Evolutionary conservation across 2,329 filamentous ascomycete genomes (phyloP).

Genomic region (Chrysoporthe cubensis): DNA sequence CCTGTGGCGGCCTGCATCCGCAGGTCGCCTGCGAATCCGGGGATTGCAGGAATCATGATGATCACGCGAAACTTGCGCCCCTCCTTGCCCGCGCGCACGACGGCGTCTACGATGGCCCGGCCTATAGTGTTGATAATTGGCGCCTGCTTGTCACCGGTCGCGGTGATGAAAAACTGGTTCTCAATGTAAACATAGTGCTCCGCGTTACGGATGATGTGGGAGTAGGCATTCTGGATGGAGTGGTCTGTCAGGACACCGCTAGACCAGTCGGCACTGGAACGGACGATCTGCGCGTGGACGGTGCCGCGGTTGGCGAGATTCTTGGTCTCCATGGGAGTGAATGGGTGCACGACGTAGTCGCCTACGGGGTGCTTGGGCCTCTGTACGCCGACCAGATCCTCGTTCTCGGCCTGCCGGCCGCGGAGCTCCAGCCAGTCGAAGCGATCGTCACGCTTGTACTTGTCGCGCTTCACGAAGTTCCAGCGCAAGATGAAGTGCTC

Average conservation of each 20-base stretch:
- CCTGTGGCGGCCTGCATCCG: constrained; percentile 81
- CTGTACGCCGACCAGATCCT: constrained; percentile 87
- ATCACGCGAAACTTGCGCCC: constrained; percentile 89
- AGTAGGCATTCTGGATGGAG: constrained; percentile 86
- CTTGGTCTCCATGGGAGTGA: constrained; percentile 71
- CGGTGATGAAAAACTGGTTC: constrained; percentile 98
- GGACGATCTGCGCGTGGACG: constrained; percentile 81
- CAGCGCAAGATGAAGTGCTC: constrained; percentile 94
- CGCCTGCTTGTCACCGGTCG: constrained; percentile 83
- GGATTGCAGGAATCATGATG: constrained; percentile 85
- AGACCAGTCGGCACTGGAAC: constrained; percentile 91
- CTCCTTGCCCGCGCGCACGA: constrained; percentile 79
- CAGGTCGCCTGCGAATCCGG: constrained; percentile 92
- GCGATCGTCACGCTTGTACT: constrained; percentile 85
- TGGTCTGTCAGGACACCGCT: constrained; percentile 85
- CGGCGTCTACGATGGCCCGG: constrained; percentile 85
- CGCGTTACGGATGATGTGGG: constrained; percentile 81
- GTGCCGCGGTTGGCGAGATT: constrained; percentile 68
- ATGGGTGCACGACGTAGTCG: constrained; percentile 81
- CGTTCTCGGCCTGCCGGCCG: constrained; percentile 75
- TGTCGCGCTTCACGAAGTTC: constrained; percentile 97
- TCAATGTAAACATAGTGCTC: constrained; percentile 97
- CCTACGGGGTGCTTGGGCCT: constrained; percentile 87
- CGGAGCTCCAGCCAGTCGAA: constrained; percentile 87
- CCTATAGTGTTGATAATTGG: constrained; percentile 91